phyloP scores from a whole-genome alignment of 441 rosid genomes.

The Hypseocharis bilobata region DNA sequence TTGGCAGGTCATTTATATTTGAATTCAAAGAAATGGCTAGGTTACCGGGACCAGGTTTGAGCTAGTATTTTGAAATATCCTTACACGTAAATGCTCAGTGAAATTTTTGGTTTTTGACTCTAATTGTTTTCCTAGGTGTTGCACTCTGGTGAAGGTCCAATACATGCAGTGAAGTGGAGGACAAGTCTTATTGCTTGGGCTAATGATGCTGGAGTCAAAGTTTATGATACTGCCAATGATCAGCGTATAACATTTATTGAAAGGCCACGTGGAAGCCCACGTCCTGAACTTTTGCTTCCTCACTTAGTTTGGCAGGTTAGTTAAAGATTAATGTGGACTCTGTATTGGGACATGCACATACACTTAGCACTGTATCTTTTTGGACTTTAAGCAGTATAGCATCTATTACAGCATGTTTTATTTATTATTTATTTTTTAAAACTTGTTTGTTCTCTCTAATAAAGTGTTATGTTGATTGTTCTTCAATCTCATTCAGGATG shows the following conservation, averaged over 20 bases:
- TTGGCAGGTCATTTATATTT: conserved; percentile 82
- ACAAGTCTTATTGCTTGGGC: conserved; percentile 93
- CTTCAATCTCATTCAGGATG: conserved; percentile 47
- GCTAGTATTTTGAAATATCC: conserved; percentile 12
- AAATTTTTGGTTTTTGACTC: conserved; percentile 14
- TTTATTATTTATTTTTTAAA: not conserved
- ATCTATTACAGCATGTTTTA: no score
- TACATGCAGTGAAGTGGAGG: conserved; percentile 90
- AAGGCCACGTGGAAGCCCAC: conserved; percentile 84
- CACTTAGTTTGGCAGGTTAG: conserved; percentile 98
- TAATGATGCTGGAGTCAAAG: conserved; percentile 94
- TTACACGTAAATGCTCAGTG: conserved; percentile 1
- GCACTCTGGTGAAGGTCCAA: conserved; percentile 96
- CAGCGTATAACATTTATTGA: conserved; percentile 90
- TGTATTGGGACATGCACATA: not conserved
- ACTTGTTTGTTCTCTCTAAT: conserved; percentile 1
- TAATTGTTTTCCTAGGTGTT: conserved; percentile 47
- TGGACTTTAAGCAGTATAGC: no score
- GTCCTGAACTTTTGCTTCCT: conserved; percentile 80
- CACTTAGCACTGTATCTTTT: not conserved
- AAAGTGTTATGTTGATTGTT: conserved; percentile 13
- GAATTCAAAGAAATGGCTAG: conserved; percentile 84
- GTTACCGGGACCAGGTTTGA: conserved; percentile 75
- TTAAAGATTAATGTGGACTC: conserved; percentile 12
- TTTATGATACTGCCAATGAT: conserved; percentile 83